Conservation (phyloP, 1,139 yeast genomes). For the Blastobotrys illinoisensis region DNA sequence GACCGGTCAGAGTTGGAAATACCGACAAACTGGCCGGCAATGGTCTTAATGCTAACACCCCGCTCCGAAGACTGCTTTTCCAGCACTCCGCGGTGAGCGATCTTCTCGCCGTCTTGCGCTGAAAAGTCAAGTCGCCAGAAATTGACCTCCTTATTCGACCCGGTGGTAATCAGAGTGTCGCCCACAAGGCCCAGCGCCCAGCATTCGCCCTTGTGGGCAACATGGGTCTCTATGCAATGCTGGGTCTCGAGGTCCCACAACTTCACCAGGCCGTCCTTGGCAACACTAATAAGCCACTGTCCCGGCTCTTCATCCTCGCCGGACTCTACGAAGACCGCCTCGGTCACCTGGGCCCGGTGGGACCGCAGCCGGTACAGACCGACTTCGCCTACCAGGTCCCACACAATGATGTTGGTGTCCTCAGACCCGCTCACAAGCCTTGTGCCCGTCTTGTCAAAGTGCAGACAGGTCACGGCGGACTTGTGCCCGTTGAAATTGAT, state of each 20-base stretch:
- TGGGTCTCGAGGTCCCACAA: constrained; percentile 88
- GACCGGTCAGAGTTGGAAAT: constrained; percentile 77
- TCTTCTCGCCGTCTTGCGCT: constrained; percentile 48
- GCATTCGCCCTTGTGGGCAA: constrained; percentile 90
- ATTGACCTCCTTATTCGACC: constrained; percentile 76
- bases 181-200: constrained; percentile 55
- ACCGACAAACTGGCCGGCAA: constrained; percentile 45
- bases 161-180: constrained; percentile 52
- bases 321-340: constrained; percentile 43
- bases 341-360: constrained; percentile 86
- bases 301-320: constrained; percentile 30
- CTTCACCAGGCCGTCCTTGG: constrained; percentile 87
- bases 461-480: constrained; percentile 60
- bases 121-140: constrained; percentile 66
- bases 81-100: constrained; percentile 45
- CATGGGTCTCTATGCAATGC: constrained; percentile 90
- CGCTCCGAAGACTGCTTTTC: constrained; percentile 78
- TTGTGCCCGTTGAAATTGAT: constrained; percentile 85
- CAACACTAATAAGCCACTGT: constrained; percentile 66
- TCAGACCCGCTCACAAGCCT: constrained; percentile 79
- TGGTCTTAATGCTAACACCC: constrained; percentile 49
- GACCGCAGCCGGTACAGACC: constrained; percentile 85
- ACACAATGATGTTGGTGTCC: constrained; percentile 76
- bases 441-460: constrained; percentile 78
- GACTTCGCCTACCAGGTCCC: constrained; percentile 93